These are phyloP conservation scores for Mortierella sp. DNA, from an alignment of 371 early-diverging fungal genomes.

Conservation along the genomic window DNA sequence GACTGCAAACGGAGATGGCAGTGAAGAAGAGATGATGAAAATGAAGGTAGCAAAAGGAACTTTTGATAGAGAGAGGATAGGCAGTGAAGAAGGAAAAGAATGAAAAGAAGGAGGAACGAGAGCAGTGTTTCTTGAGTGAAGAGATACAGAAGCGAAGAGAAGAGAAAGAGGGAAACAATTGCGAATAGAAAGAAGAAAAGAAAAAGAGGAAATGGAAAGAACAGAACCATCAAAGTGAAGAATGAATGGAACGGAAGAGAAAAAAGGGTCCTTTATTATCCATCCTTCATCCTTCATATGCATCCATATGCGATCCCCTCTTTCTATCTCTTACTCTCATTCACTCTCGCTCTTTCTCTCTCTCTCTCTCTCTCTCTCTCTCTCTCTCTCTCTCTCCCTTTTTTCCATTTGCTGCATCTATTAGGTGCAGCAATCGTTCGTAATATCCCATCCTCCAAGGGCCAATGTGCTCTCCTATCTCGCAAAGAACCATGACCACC, in stretches of 20 bases:
- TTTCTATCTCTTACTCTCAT: background rate
- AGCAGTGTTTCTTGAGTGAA: too few relatives aligned
- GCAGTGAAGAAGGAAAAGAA: too few relatives aligned
- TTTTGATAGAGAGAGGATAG: too few relatives aligned
- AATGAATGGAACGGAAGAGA: background rate
- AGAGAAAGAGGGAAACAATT: background rate
- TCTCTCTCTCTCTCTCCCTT: background rate
- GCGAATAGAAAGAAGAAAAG: background rate
- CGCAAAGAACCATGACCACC: background rate
- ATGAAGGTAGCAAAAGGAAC: too few relatives aligned
- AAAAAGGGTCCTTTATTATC: background rate
- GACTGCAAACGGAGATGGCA: background rate
- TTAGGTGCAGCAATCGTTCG: too few relatives aligned
- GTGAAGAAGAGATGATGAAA: too few relatives aligned
- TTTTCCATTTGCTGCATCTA: background rate
- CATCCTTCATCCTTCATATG: background rate
- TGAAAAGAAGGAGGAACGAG: too few relatives aligned
- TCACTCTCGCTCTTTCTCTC: background rate
- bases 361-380: too few relatives aligned
- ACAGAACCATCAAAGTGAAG: background rate
- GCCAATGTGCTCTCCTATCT: background rate
- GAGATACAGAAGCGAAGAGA: background rate
- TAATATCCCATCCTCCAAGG: too few relatives aligned
- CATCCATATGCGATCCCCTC: background rate
- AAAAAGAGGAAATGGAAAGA: background rate